phyloP scores from a whole-genome alignment of 257 asterid species.

The Solanum arcanum region DNA sequence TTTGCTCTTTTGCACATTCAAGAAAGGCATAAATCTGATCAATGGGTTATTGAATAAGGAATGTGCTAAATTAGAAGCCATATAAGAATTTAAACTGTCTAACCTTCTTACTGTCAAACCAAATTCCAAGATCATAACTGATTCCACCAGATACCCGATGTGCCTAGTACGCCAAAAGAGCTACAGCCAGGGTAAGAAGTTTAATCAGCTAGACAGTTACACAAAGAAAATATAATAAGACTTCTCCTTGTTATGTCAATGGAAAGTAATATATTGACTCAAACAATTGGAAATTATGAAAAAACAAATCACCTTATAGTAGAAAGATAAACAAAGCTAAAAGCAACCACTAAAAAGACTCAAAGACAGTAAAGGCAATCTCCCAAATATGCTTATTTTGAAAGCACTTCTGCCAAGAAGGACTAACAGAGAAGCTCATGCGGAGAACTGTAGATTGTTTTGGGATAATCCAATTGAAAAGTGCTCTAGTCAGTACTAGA shows the following conservation, averaged over 20 bases:
- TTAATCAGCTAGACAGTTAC: not conserved
- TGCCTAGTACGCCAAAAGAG: constrained; percentile 92
- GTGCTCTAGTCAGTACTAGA: not conserved
- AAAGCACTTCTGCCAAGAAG: not conserved
- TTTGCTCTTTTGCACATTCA: not conserved
- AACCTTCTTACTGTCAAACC: constrained; percentile 85
- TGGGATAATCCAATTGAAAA: not conserved
- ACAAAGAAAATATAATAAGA: not conserved
- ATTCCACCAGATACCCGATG: constrained; percentile 86
- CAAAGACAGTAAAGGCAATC: not conserved
- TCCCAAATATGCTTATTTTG: not conserved
- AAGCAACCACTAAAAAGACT: not conserved
- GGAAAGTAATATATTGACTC: not conserved
- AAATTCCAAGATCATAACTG: constrained; percentile 84
- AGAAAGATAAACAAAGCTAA: not conserved
- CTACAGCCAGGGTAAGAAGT: constrained; percentile 22
- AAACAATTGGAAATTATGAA: not conserved
- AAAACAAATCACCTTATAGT: not conserved
- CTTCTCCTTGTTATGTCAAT: not conserved
- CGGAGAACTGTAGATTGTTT: not conserved
- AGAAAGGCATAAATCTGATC: not conserved
- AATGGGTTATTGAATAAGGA: not conserved
- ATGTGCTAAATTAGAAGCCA: not conserved
- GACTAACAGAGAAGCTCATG: not conserved
- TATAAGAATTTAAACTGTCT: constrained; percentile 15